Percentiles rank a stretch among this genome's conserved stretches.
Conservation (phyloP, 2,329 filamentous ascomycete species). For the Tothia fuscella region DNA sequence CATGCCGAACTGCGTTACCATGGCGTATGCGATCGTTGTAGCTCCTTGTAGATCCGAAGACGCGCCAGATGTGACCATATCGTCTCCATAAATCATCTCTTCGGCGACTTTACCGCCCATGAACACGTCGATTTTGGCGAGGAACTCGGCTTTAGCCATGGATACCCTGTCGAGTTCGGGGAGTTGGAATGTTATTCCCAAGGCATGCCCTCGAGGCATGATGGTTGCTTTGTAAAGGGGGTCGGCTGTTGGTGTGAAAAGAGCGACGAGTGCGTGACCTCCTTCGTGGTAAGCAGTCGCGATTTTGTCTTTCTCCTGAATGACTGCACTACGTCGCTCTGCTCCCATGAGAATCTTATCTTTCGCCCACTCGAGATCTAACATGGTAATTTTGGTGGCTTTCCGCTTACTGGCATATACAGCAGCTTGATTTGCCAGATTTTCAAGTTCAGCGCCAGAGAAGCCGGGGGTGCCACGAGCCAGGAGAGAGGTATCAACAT, state of each 20-base stretch:
- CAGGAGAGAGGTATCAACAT: constrained; percentile 74
- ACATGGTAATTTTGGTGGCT: constrained; percentile 58
- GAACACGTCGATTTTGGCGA: constrained; percentile 65
- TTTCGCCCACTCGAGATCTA: constrained; percentile 93
- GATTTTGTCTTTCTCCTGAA: constrained; percentile 86
- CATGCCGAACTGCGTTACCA: constrained; percentile 87
- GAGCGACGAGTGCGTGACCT: constrained; percentile 80
- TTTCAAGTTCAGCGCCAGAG: constrained; percentile 91
- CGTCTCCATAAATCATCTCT: constrained; percentile 82
- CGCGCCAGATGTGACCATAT: constrained; percentile 83
- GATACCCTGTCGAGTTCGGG: constrained; percentile 91
- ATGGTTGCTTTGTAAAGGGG: constrained; percentile 96
- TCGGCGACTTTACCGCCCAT: constrained; percentile 85
- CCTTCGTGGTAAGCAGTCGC: constrained; percentile 96
- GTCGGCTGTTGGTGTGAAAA: constrained; percentile 64
- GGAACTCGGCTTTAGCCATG: constrained; percentile 70
- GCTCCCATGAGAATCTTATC: constrained; percentile 97
- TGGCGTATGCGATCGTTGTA: constrained; percentile 69
- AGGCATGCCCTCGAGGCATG: constrained; percentile 72
- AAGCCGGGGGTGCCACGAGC: constrained; percentile 83
- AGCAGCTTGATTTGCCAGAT: constrained; percentile 91
- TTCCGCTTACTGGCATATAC: constrained; percentile 87
- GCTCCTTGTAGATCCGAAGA: constrained; percentile 71
- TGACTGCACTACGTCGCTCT: constrained; percentile 78
- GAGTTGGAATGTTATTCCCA: constrained; percentile 79